Base-by-base conservation (phyloP, 2,329 filamentous ascomycete genomes). In the Fonsecaea multimorphosa region DNA sequence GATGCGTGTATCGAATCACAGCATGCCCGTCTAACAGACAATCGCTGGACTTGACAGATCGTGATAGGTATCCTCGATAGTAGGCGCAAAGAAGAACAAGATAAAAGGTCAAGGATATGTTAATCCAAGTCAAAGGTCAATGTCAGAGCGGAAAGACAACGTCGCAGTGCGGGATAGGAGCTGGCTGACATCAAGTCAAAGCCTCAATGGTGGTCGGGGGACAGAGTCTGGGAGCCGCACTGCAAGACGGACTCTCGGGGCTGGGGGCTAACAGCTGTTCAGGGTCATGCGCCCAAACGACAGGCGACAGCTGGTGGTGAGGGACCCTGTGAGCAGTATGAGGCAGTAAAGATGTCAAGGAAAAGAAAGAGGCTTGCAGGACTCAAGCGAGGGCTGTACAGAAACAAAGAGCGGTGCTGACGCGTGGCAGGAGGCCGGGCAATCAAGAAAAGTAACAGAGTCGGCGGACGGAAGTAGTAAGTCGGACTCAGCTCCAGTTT, bases 351-450 rank as follows among this genome's bases (percentile, higher is more conserved):
- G 46, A 34, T 53, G 19, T 19, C 14, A 44, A 19, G 19, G 1
- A 29, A 22, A 34, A 7, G 27, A 54, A 32, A 31, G 52, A n/a
- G 31, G 52, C 27, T 12, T 54, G 27, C 52, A 22, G 52, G 14
- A 29, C 51, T 40, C 54, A 38, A 34, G 31, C n/a, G 52, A 56
- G 22, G 34, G 24, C 31, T 54, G 44, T 31, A 61, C 27, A 36
- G 29, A 54, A 40, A 49, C 22, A 59, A 46, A 19, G 31, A 61
- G 36, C 19, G 6, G 59, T 49, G 46, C 44, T 65, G 57, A 65
- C 63, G 63, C 63, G 63, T 55, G 46, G 63, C 57, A 65, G 63
- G 60, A 56, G 52, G 59, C 51, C 60, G 51, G 36, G 34, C 51
- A 19, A 49, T 49, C 19, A 24, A 56, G 36, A 36, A 56, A 62